These are phyloP conservation scores for Mrakia gelida DNA, from an alignment of 768 basidiomycete species.

Conservation along the genomic window DNA sequence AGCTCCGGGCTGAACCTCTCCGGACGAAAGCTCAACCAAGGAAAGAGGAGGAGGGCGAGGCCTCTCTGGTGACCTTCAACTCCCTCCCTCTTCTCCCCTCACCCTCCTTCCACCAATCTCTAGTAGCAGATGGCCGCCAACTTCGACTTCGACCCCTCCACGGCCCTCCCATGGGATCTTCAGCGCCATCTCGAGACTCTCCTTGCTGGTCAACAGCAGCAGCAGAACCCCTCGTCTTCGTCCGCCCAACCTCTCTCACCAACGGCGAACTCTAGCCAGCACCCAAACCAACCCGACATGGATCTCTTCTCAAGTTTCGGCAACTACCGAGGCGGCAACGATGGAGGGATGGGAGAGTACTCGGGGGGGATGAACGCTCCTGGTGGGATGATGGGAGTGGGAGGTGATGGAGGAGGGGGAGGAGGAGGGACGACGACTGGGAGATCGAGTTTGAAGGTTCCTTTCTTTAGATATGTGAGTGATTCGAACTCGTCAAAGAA, in stretches of 20 bases:
- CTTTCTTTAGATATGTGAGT: conserved; percentile 28
- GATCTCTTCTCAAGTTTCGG: not conserved
- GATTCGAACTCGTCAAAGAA: too few relatives aligned
- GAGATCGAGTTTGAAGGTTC: conserved; percentile 23
- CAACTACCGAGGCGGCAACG: not conserved
- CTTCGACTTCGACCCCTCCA: conserved; percentile 11
- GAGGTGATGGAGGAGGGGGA: not conserved
- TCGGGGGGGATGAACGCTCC: not conserved
- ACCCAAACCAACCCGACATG: too few relatives aligned
- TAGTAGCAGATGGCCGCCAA: not conserved
- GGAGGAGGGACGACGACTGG: not conserved
- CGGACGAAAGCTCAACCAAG: too few relatives aligned
- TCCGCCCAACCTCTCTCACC: too few relatives aligned
- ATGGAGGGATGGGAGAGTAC: not conserved
- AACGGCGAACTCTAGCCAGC: too few relatives aligned
- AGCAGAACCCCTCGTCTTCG: too few relatives aligned
- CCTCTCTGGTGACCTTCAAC: not conserved
- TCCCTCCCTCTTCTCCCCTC: not conserved
- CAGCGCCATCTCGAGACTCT: conserved; percentile 6
- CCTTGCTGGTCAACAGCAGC: not conserved
- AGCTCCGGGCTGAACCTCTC: too few relatives aligned
- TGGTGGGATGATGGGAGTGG: not conserved
- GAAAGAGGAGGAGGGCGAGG: too few relatives aligned
- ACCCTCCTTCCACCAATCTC: not conserved
- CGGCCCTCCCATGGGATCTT: conserved; percentile 15